Conservation (phyloP, 2,329 filamentous ascomycete genomes). For the Botrytis byssoidea region DNA sequence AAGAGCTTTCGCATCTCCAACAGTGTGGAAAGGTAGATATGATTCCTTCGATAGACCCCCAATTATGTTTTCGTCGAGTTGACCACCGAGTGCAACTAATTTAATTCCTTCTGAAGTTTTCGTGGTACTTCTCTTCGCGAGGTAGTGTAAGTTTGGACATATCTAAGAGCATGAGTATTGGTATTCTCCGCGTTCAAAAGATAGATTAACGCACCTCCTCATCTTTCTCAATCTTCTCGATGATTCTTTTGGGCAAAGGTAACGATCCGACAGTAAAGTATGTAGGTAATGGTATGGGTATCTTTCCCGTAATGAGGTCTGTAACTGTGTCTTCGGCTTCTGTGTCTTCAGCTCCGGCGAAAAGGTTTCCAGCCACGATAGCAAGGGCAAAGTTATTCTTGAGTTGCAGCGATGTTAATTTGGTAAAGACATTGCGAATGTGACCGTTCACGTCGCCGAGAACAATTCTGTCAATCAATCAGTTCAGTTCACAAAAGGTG, state of each 20-base stretch:
- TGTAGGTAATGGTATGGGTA: constrained; percentile 74
- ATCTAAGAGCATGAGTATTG: constrained; percentile 46
- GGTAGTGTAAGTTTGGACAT: constrained; percentile 78
- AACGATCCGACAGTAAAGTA: constrained; percentile 84
- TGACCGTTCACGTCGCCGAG: constrained; percentile 81
- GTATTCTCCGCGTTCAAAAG: constrained; percentile 11
- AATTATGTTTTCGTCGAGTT: constrained; percentile 59
- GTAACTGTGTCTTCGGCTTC: constrained; percentile 59
- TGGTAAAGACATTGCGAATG: constrained; percentile 72
- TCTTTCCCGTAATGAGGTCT: constrained; percentile 68
- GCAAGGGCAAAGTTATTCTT: constrained; percentile 90
- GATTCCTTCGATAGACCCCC: constrained; percentile 67
- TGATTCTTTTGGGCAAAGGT: constrained; percentile 67
- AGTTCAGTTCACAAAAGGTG: constrained; percentile 15
- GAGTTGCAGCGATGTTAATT: constrained; percentile 73
- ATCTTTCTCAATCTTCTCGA: constrained; percentile 70
- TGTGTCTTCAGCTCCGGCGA: constrained; percentile 62
- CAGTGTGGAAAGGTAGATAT: constrained; percentile 73
- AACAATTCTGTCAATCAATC: constrained; percentile 47
- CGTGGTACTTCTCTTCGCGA: constrained; percentile 49
- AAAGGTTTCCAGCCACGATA: constrained; percentile 81
- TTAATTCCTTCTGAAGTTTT: constrained; percentile 88
- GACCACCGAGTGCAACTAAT: constrained; percentile 82
- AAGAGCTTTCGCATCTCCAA: constrained; percentile 72
- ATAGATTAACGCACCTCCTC: constrained; percentile 49